These are phyloP conservation scores for Echeveria elegans DNA, from an alignment of 164 flowering plant genomes.

Conservation along the genomic window DNA sequence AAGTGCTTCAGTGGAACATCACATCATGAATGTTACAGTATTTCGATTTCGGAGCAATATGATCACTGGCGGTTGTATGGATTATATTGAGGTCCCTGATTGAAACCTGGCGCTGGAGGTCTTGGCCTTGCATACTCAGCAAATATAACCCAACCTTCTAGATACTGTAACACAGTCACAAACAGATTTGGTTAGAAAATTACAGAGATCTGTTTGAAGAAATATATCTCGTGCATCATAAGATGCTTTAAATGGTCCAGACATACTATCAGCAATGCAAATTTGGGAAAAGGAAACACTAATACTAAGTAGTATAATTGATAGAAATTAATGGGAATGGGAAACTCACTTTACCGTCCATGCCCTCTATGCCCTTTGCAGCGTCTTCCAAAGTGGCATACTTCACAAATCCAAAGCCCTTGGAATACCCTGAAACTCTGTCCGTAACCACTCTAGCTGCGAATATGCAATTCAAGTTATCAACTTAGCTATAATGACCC, in stretches of 20 bases:
- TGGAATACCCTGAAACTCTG: conserved; percentile 60
- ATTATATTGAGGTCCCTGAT: not conserved
- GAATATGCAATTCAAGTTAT: not conserved
- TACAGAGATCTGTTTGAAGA: not conserved
- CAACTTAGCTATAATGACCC: not conserved
- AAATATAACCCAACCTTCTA: conserved; percentile 56
- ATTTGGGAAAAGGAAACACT: not conserved
- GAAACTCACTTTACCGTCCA: conserved; percentile 80
- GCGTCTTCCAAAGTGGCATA: conserved; percentile 72
- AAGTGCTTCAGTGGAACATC: not conserved
- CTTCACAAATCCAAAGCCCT: conserved; percentile 83
- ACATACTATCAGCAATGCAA: not conserved
- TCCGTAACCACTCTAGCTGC: conserved; percentile 84
- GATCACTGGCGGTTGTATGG: not conserved
- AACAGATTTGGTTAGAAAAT: not conserved
- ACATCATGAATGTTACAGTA: not conserved
- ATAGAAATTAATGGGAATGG: not conserved
- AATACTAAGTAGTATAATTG: too few species aligned
- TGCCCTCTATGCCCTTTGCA: conserved; percentile 66
- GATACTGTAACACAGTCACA: conserved; percentile 20
- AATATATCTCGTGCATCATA: not conserved
- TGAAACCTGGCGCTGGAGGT: conserved; percentile 18
- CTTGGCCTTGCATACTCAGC: conserved; percentile 50
- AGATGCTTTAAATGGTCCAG: not conserved
- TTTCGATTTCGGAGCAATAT: not conserved